Percentiles rank a stretch among this genome's conserved stretches.
phyloP scores from a whole-genome alignment of 1,139 yeast species.

The Yamadazyma dushanensis region DNA sequence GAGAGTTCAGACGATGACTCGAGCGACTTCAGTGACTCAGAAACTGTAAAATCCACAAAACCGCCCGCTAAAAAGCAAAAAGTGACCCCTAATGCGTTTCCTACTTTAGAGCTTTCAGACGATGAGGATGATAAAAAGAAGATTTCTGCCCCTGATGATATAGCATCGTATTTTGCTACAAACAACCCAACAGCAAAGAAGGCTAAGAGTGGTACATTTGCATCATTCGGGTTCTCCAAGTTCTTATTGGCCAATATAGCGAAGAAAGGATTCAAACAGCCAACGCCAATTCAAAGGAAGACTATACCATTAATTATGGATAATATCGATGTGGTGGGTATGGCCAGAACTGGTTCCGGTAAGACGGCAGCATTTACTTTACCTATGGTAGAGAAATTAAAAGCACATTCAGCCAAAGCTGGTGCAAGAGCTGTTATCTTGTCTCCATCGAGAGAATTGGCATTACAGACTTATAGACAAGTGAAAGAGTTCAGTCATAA shows the following conservation, averaged over 20 bases:
- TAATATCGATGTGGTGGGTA: conserved; percentile 94
- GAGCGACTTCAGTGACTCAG: conserved; percentile 24
- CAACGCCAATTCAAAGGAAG: conserved; percentile 97
- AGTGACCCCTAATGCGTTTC: conserved; percentile 43
- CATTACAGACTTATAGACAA: conserved; percentile 85
- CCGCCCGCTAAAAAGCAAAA: conserved; percentile 9
- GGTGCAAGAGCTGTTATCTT: conserved; percentile 84
- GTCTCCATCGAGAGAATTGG: conserved; percentile 93
- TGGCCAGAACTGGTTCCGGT: conserved; percentile 98
- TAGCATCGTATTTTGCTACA: conserved; percentile 36
- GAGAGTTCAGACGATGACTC: conserved; percentile 32
- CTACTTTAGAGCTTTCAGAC: conserved; percentile 67
- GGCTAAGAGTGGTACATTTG: conserved; percentile 81
- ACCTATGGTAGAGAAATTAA: conserved; percentile 85
- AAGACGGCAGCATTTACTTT: conserved; percentile 92
- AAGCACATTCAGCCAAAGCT: conserved; percentile 77
- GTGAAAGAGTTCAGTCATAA: conserved; percentile 86
- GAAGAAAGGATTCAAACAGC: conserved; percentile 88
- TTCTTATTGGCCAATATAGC: conserved; percentile 66
- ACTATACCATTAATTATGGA: conserved; percentile 89
- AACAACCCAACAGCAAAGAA: conserved; percentile 54
- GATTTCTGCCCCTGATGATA: conserved; percentile 13
- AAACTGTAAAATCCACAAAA: conserved; percentile 20
- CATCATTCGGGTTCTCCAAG: conserved; percentile 85
- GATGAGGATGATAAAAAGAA: conserved; percentile 42